phyloP scores from a whole-genome alignment of 2,329 filamentous ascomycete species.

The Pezicula rhizophila region DNA sequence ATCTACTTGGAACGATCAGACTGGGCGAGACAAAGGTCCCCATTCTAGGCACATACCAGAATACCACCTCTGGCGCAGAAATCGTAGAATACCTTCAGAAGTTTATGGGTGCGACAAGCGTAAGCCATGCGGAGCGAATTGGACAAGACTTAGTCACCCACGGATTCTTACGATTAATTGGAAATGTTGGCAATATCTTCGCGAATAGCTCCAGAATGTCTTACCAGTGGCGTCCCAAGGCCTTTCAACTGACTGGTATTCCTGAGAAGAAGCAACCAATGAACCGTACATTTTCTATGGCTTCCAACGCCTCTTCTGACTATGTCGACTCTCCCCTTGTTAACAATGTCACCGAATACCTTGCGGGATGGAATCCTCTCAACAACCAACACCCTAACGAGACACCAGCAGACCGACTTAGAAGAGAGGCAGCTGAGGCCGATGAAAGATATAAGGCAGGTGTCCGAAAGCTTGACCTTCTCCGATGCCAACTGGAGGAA shows the following conservation, averaged over 20 bases:
- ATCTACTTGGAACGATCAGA: conserved; percentile 82
- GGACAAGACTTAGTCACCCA: conserved; percentile 85
- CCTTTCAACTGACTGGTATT: conserved; percentile 80
- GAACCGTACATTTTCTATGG: conserved; percentile 67
- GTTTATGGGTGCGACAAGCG: conserved; percentile 73
- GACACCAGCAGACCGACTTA: conserved; percentile 77
- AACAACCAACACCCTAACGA: conserved; percentile 91
- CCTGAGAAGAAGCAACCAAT: conserved; percentile 79
- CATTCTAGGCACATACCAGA: conserved; percentile 89
- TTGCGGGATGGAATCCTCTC: conserved; percentile 87
- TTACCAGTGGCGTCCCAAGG: conserved; percentile 93
- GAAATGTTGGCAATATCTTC: conserved; percentile 91
- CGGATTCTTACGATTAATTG: conserved; percentile 83
- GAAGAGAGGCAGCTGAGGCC: conserved; percentile 80
- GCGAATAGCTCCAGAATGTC: conserved; percentile 96
- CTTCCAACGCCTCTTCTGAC: conserved; percentile 43
- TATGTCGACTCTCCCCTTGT: conserved; percentile 74
- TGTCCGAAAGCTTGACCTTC: conserved; percentile 79
- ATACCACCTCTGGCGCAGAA: conserved; percentile 84
- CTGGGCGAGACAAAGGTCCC: conserved; percentile 90
- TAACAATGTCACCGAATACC: conserved; percentile 78
- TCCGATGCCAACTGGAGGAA: conserved; percentile 93
- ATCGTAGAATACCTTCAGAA: conserved; percentile 94
- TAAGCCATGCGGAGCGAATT: conserved; percentile 89
- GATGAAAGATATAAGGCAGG: conserved; percentile 90